phyloP scores from a whole-genome alignment of 2,329 filamentous ascomycete genomes.

The Verticillium nubilum region DNA sequence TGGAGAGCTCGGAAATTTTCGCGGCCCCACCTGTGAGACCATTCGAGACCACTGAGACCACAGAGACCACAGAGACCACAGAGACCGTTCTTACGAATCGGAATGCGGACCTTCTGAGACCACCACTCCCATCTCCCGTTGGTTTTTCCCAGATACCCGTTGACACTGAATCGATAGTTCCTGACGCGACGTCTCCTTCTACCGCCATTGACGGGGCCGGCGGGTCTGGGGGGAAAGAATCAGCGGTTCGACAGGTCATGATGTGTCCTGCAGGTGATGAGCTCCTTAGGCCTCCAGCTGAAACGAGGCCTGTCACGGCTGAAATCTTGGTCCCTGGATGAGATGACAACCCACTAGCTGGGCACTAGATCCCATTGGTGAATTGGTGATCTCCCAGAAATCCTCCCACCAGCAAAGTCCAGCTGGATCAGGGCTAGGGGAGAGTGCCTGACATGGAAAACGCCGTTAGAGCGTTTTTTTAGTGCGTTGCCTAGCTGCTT shows the following conservation, averaged over 20 bases:
- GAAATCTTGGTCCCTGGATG: background rate
- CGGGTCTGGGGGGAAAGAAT: background rate
- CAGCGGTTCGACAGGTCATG: background rate
- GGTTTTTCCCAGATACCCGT: background rate
- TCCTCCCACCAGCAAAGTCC: background rate
- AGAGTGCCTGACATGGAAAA: background rate
- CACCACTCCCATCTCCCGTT: background rate
- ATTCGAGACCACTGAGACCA: background rate
- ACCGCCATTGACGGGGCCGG: background rate
- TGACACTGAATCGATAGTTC: background rate
- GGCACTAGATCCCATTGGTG: background rate
- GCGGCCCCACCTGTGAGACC: background rate
- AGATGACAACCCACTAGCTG: background rate
- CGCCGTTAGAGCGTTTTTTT: background rate
- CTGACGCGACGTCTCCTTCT: background rate
- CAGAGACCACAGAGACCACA: background rate
- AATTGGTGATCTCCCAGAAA: background rate
- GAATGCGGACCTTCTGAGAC: background rate
- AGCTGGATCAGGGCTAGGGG: background rate
- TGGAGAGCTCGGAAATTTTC: background rate
- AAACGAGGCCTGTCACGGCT: background rate
- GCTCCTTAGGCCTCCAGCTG: background rate
- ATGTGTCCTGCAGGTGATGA: background rate
- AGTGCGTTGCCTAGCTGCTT: background rate
- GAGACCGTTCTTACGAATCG: background rate